These are phyloP conservation scores for Agrocybe praecox DNA, from an alignment of 768 basidiomycete genomes.

Conservation along the genomic window DNA sequence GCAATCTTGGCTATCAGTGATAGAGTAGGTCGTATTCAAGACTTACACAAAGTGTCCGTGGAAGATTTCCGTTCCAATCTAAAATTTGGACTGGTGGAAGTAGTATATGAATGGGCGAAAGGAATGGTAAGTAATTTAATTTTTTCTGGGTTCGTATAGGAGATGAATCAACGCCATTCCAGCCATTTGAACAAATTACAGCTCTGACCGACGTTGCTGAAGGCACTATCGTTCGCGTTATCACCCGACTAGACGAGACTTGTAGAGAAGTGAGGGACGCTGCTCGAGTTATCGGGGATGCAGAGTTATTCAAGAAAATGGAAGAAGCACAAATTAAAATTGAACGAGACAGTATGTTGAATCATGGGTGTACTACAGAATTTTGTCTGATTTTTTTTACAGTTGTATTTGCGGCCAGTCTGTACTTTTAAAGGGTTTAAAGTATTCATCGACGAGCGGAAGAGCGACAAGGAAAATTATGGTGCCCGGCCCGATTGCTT, in stretches of 20 bases:
- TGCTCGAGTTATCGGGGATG: conserved; percentile 95
- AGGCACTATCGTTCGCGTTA: conserved; percentile 95
- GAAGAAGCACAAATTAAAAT: conserved; percentile 93
- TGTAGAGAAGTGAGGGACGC: conserved; percentile 97
- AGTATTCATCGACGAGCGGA: no score
- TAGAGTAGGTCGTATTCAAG: conserved; percentile 79
- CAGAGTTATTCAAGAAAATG: conserved; percentile 96
- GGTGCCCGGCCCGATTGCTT: neutral
- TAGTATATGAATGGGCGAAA: conserved; percentile 99
- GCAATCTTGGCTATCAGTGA: conserved; percentile 80
- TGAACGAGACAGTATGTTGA: conserved; percentile 88
- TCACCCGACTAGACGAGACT: conserved; percentile 95
- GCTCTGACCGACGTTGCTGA: conserved; percentile 92
- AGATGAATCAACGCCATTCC: neutral
- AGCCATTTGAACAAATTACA: conserved; percentile 98
- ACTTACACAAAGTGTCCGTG: conserved; percentile 72
- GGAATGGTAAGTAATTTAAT: conserved; percentile 77
- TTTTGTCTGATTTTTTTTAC: conserved; percentile 3
- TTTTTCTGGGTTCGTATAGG: neutral
- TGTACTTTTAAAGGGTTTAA: conserved; percentile 93
- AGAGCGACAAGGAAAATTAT: neutral
- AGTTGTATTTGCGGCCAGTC: conserved; percentile 88
- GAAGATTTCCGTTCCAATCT: conserved; percentile 79
- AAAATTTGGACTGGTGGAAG: conserved; percentile 92
- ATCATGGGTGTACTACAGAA: neutral